Evolutionary conservation across 208 protist species (phyloP).

Genomic region (Phytomonas serpens): DNA sequence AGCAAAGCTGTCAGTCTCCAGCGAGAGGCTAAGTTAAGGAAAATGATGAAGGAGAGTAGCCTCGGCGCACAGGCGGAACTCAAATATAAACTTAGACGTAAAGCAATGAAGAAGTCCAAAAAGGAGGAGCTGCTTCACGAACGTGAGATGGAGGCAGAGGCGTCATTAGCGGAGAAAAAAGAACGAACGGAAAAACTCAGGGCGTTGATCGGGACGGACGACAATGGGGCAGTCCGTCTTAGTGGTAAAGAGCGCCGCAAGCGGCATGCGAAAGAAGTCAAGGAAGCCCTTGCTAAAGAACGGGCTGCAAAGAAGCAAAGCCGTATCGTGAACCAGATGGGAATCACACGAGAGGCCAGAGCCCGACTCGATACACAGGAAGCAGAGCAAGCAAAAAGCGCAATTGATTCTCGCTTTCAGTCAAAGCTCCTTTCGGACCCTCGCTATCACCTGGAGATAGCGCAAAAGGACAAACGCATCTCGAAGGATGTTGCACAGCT

Average conservation of each 20-base stretch:
- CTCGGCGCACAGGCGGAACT: constrained; percentile 63
- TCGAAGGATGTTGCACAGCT: constrained; percentile 56
- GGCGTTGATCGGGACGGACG: constrained; percentile 45
- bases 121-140: constrained; percentile 62
- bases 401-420: constrained; percentile 79
- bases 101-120: constrained; percentile 83
- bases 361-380: constrained; percentile 14
- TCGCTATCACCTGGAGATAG: constrained; percentile 79
- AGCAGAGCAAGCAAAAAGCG: constrained; percentile 24
- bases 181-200: constrained; percentile 44
- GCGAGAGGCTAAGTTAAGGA: constrained; percentile 45
- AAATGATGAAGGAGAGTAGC: constrained; percentile 52
- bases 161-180: constrained; percentile 26
- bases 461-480: constrained; percentile 55
- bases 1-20: constrained; percentile 63
- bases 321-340: constrained; percentile 50
- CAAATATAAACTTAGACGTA: constrained; percentile 82
- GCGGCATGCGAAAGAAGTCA: constrained; percentile 54
- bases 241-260: constrained; percentile 73
- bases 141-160: constrained; percentile 45
- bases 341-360: constrained; percentile 24
- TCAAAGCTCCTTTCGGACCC: constrained; percentile 75
- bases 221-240: constrained; percentile 29
- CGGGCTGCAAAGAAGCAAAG: constrained; percentile 59
- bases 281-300: constrained; percentile 57